Conservation (phyloP, 768 basidiomycete genomes). For the Tylopilus plumbeoviolaceoides region DNA sequence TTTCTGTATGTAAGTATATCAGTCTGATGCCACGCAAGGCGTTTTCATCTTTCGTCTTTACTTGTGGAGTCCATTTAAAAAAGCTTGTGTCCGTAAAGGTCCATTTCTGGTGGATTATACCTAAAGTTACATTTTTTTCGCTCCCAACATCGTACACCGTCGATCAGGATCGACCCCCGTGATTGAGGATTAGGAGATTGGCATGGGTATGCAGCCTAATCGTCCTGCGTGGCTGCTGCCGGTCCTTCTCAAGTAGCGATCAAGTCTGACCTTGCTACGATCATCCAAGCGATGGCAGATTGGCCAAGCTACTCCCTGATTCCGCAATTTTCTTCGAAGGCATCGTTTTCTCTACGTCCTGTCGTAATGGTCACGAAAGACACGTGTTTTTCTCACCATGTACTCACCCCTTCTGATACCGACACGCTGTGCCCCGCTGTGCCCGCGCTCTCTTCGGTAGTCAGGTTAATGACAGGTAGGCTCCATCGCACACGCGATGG, state of each 20-base stretch:
- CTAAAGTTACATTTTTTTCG: not conserved
- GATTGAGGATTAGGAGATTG: not conserved
- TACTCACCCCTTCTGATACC: conserved; percentile 1
- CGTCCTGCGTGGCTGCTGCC: not conserved
- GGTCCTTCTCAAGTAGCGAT: not conserved
- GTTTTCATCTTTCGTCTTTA: no score
- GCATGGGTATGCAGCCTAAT: not conserved
- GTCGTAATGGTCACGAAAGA: conserved; percentile 4
- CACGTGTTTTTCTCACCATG: not conserved
- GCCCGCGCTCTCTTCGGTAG: not conserved
- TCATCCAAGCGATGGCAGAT: not conserved
- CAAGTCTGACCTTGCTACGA: not conserved
- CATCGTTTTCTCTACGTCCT: conserved; percentile 1
- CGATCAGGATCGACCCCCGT: not conserved
- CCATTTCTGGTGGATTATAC: not conserved
- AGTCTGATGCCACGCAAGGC: no score
- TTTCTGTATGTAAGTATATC: no score
- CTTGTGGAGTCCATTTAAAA: no score
- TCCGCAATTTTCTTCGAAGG: not conserved
- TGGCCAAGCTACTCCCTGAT: not conserved
- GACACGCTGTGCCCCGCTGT: not conserved
- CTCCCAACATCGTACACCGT: no score
- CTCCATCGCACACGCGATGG: conserved; percentile 1
- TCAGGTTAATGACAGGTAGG: conserved; percentile 6
- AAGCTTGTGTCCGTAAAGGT: not conserved